Evolutionary conservation across 768 basidiomycete genomes (phyloP).

Genomic region (Strobilomyces dryophilus): DNA sequence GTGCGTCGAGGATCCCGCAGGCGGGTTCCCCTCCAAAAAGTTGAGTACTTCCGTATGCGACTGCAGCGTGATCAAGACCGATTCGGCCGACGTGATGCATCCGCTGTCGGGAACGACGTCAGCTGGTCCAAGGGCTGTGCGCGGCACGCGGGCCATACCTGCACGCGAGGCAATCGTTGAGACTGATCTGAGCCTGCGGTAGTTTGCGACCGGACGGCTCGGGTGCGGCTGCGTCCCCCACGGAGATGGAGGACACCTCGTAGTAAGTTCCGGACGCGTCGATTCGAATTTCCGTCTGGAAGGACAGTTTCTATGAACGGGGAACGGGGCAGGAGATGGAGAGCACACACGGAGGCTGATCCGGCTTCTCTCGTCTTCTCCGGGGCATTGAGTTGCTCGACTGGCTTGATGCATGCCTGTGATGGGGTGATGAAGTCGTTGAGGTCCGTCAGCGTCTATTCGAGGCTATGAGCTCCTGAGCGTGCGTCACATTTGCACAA

Average conservation of each 20-base stretch:
- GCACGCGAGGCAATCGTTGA: constrained; percentile 98
- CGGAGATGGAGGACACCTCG: constrained; percentile 52
- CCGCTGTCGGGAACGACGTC: constrained; percentile 53
- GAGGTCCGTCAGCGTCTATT: constrained; percentile 84
- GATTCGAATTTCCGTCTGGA: constrained; percentile 87
- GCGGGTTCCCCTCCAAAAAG: constrained; percentile 61
- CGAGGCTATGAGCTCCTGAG: constrained; percentile 6
- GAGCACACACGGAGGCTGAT: constrained; percentile 38
- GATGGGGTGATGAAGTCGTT: constrained; percentile 97
- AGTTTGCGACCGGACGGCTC: constrained; percentile 53
- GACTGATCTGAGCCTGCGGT: constrained; percentile 89
- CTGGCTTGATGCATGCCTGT: constrained; percentile 97
- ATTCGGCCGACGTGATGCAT: constrained; percentile 98
- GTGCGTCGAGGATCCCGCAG: constrained; percentile 35
- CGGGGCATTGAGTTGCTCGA: constrained; percentile 48
- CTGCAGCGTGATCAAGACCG: constrained; percentile 92
- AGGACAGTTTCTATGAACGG: constrained; percentile 3
- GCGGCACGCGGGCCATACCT: constrained; percentile 52
- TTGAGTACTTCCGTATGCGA: constrained; percentile 90
- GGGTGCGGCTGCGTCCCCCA: constrained; percentile 10
- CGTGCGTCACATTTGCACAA: not conserved
- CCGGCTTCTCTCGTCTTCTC: constrained; percentile 39
- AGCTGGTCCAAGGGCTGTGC: not conserved
- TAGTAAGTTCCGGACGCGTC: constrained; percentile 86
- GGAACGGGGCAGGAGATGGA: not conserved